Evolutionary conservation across 331 rosid genomes (phyloP).

Genomic region (Saraca asoca): DNA sequence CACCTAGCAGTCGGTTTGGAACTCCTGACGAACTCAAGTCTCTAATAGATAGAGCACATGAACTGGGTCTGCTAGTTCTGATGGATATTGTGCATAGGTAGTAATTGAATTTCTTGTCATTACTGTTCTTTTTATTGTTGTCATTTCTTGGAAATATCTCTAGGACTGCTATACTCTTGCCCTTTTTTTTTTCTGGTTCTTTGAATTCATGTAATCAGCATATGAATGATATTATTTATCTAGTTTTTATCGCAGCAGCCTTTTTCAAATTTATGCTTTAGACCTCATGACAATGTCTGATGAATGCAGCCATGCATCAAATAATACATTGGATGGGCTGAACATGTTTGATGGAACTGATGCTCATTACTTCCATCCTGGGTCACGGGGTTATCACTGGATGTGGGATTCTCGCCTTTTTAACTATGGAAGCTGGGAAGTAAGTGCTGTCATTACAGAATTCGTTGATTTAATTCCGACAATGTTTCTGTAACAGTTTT

Average conservation of each 20-base stretch:
- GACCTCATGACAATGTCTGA: conserved; percentile 38
- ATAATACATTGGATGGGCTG: conserved; percentile 90
- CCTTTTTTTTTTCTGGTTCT: conserved; percentile 8
- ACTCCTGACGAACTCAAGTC: conserved; percentile 97
- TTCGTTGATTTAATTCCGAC: conserved; percentile 25
- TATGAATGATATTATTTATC: conserved; percentile 28
- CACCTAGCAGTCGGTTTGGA: conserved; percentile 99
- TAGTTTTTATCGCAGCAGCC: conserved; percentile 24
- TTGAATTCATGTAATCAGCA: conserved; percentile 13
- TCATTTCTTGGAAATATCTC: conserved; percentile 10
- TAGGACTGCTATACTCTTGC: neutral
- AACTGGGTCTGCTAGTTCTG: conserved; percentile 90
- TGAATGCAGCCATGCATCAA: conserved; percentile 81
- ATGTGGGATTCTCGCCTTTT: conserved; percentile 99
- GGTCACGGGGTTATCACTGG: conserved; percentile 98
- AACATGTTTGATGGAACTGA: conserved; percentile 99
- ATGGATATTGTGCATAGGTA: conserved; percentile 99
- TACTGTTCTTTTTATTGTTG: conserved; percentile 16
- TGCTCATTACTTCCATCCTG: conserved; percentile 90
- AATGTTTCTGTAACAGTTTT: conserved; percentile 21
- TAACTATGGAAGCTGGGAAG: conserved; percentile 99
- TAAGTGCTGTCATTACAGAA: conserved; percentile 44
- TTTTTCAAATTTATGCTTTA: conserved; percentile 25
- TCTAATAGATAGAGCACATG: conserved; percentile 88
- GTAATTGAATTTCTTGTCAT: conserved; percentile 16